phyloP scores from a whole-genome alignment of 495 filamentous ascomycete genomes.

The Aspergillus hancockii region DNA sequence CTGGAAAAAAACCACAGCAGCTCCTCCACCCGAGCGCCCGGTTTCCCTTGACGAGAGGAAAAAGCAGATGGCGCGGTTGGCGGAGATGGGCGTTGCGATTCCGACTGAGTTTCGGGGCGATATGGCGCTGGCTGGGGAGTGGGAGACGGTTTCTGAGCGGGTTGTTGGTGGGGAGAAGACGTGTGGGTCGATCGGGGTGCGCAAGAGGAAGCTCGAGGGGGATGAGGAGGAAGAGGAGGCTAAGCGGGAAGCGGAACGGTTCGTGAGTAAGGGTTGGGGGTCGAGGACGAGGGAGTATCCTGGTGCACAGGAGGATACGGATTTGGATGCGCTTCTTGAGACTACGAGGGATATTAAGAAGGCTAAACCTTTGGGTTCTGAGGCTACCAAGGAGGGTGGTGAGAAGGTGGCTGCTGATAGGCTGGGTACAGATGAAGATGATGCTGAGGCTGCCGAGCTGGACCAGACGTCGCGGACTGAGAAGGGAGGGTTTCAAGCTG shows the following conservation, averaged over 20 bases:
- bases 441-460: slow-evolving; percentile 22
- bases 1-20: slow-evolving; percentile 26
- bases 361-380: slow-evolving; percentile 29
- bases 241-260: slow-evolving; percentile 62
- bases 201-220: slow-evolving; percentile 68
- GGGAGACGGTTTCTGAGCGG: slow-evolving; percentile 69
- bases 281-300: slow-evolving; percentile 67
- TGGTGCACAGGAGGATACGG: slow-evolving; percentile 51
- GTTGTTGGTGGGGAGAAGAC: slow-evolving; percentile 41
- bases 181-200: slow-evolving; percentile 49
- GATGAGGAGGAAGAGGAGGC: slow-evolving; percentile 61
- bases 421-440: slow-evolving; percentile 9
- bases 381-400: slow-evolving; percentile 5
- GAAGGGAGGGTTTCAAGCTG: slow-evolving; percentile 26
- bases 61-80: slow-evolving; percentile 81
- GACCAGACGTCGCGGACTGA: slow-evolving; percentile 28
- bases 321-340: slow-evolving; percentile 70
- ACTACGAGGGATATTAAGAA: slow-evolving; percentile 53
- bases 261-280: slow-evolving; percentile 73
- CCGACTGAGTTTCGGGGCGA: slow-evolving; percentile 76
- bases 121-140: slow-evolving; percentile 89
- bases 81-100: slow-evolving; percentile 81
- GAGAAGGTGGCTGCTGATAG: not conserved
- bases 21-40: slow-evolving; percentile 28
- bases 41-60: slow-evolving; percentile 71